Base-by-base conservation (phyloP, 2,329 filamentous ascomycete species). In the Ophiosphaerella herpotricha region DNA sequence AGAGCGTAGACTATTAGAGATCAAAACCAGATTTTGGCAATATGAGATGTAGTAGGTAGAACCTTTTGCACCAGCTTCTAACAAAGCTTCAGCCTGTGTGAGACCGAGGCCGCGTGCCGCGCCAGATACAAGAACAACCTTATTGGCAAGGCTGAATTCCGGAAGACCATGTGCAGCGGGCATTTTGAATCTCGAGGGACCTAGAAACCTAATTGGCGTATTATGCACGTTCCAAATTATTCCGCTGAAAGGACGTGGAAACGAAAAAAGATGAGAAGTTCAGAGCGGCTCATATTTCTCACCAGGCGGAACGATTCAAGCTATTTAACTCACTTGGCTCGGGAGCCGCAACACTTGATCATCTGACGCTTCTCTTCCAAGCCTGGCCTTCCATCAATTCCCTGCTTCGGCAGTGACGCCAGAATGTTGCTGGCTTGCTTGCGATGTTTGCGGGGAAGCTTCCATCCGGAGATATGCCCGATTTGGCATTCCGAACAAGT, bases 111-210 rank as follows among this genome's bases (percentile, higher is more conserved):
- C 89, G 52, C 85, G 80, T 2, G 83, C 88, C 46, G 83, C 89
- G 14, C 89, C 89, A 1, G 87, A 88, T 3, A 91, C 85, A 26
- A 89, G 70, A 39, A 90, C 82, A 1, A 89, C 81, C 72, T 85
- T 91, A 74, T 84, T 83, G 56, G 82, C 80, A 56, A 95, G 80
- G 64, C 82, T 86, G 77, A 94, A 94, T 67, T 94, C 90, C 38
- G 88, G 85, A 43, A 92, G 75, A 23, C 62, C 60, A 34, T 51
- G 52, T 14, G 54, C 46, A n/a, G 50, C 35, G 7, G 58, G 46
- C 62, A 65, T 65, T 2, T 38, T 56, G 26, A 13, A 21, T 11
- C 26, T 32, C 11, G 21, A 14, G 23, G 33, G 14, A 14, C 29
- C 7, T 23, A 41, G 16, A 38, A 18, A 31, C 18, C 16, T 11